phyloP scores from a whole-genome alignment of 306 rosid species.

The Corylus americana region DNA sequence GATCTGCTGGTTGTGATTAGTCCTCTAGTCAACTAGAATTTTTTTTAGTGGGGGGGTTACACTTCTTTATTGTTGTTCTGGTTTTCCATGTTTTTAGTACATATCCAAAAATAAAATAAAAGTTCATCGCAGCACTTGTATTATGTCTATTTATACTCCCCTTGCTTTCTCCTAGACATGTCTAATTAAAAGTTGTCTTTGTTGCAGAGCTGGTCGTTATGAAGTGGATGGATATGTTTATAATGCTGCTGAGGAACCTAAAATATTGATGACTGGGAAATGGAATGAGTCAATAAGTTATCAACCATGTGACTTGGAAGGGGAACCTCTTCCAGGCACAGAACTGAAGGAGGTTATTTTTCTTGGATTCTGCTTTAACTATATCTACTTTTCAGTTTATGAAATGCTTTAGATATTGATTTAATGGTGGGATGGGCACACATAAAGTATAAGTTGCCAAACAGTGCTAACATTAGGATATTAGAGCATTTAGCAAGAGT shows the following conservation, averaged over 20 bases:
- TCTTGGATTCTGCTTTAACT: background rate
- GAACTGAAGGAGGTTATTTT: conserved; percentile 78
- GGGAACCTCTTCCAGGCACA: conserved; percentile 84
- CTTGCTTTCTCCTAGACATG: conserved; percentile 8
- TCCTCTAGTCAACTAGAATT: background rate
- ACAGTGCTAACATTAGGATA: background rate
- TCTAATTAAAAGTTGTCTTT: conserved; percentile 3
- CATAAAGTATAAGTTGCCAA: background rate
- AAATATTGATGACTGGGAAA: conserved; percentile 88
- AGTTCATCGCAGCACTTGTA: background rate
- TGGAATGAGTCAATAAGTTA: conserved; percentile 85
- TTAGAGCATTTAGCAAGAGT: background rate
- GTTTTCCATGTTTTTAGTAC: background rate
- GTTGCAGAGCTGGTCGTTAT: conserved; percentile 80
- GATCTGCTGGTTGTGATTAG: background rate
- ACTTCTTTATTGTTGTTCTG: background rate
- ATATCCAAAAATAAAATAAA: background rate
- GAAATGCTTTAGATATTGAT: background rate
- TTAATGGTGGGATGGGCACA: background rate
- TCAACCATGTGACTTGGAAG: conserved; percentile 87
- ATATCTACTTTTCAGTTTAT: background rate
- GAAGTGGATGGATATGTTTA: conserved; percentile 97
- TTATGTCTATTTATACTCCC: background rate
- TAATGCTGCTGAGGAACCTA: conserved; percentile 86
- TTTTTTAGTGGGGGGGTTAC: background rate